Evolutionary conservation across 345 rosid genomes (phyloP).

Genomic region (Psidium guajava): DNA sequence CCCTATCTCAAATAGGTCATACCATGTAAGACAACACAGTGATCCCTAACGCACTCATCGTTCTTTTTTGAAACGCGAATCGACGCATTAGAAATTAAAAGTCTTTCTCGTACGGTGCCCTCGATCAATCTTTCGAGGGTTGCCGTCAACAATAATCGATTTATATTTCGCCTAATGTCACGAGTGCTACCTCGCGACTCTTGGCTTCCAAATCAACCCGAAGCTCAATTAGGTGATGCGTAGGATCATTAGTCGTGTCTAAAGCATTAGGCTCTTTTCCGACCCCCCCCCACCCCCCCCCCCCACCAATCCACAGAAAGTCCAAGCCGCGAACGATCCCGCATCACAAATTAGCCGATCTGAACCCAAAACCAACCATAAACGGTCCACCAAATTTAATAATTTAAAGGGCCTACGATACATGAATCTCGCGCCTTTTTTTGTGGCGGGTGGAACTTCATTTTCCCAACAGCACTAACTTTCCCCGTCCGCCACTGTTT

Average conservation of each 20-base stretch:
- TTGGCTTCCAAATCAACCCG: not conserved
- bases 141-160: fast-evolving
- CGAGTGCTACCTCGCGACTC: not conserved
- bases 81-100: not conserved
- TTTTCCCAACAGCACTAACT: not conserved
- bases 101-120: not conserved
- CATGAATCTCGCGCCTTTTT: not conserved
- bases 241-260: not conserved
- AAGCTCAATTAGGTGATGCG: not conserved
- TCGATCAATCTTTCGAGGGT: not conserved
- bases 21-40: not conserved
- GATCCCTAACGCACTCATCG: fast-evolving
- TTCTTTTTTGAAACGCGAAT: not conserved
- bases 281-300: no score
- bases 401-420: not conserved
- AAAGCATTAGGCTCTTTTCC: not conserved
- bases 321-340: not conserved
- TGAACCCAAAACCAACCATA: not conserved
- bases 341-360: not conserved
- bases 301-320: not conserved
- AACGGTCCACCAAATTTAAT: not conserved
- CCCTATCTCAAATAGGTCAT: not conserved
- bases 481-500: not conserved
- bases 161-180: not conserved
- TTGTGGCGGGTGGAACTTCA: not conserved